Evolutionary conservation across 768 basidiomycete species (phyloP).

Genomic region (Leccinum obscurum): DNA sequence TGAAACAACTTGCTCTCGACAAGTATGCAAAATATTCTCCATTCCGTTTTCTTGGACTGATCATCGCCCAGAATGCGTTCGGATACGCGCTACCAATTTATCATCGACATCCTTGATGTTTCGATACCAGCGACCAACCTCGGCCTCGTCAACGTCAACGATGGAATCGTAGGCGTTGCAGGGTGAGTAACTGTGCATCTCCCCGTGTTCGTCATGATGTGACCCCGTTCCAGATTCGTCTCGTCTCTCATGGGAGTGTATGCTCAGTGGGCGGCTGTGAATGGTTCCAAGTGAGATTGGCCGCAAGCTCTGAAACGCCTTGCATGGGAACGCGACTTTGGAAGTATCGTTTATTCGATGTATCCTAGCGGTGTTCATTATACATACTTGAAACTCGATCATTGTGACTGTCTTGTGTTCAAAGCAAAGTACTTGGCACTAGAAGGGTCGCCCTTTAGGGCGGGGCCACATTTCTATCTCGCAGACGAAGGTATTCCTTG

Average conservation of each 20-base stretch:
- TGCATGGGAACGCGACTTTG: not conserved
- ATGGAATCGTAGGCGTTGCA: constrained; percentile 80
- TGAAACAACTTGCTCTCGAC: constrained; percentile 56
- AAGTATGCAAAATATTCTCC: constrained; percentile 40
- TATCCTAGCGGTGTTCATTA: constrained; percentile 10
- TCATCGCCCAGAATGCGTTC: constrained; percentile 51
- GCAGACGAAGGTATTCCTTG: constrained; percentile 69
- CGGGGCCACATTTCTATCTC: constrained; percentile 36
- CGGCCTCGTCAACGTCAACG: constrained; percentile 74
- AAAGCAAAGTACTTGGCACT: not conserved
- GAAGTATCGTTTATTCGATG: constrained; percentile 5
- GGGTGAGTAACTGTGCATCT: constrained; percentile 56
- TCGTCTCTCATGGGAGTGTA: constrained; percentile 71
- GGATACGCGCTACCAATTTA: constrained; percentile 73
- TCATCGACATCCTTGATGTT: constrained; percentile 82
- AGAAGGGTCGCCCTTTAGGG: not conserved
- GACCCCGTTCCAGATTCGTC: constrained; percentile 47
- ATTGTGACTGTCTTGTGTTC: not conserved
- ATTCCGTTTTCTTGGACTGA: constrained; percentile 4
- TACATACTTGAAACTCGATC: not conserved
- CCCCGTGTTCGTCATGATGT: constrained; percentile 3
- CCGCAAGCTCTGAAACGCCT: not conserved
- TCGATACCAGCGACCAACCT: constrained; percentile 88
- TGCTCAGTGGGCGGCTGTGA: constrained; percentile 62
- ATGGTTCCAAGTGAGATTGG: constrained; percentile 39